Base-by-base conservation (phyloP, 495 filamentous ascomycete species). In the Aspergillus biplanus region DNA sequence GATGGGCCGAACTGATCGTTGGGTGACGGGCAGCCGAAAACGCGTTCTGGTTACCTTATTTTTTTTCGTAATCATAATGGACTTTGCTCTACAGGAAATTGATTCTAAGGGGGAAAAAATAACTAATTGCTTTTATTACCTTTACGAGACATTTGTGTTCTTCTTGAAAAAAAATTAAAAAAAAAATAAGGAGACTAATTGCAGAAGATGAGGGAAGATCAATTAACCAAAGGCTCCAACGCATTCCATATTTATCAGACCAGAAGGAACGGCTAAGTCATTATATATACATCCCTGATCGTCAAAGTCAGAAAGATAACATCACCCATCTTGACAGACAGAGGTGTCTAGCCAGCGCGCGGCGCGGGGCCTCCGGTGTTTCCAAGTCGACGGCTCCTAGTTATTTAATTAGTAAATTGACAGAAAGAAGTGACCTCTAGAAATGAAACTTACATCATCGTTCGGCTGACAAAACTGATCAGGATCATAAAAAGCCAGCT, bases 401-500 rank as follows among this genome's bases (percentile, higher is more conserved):
- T 37, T 27, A 33, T 16, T 4, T 48, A 27, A 46, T 76, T 59
- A 75, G 68, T 32, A 53, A 65, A 33, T 39, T n/a, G 27, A 4
- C 50, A 39, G 34, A 13, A 57, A 53, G 7, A 44, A 52, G 18
- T 33, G n/a, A 27, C 34, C 56, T 37, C 46, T 11, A 21, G 35
- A 7, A 21, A 37, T 33, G 52, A 16, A 56, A 85, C 92, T 88
- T 81, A 97, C 95, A 97, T 97, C 72, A 97, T 81, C 44, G 81
- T 84, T 67, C 93, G 84, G 81, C 89, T 95, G 64, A 93, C 71
- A 67, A 97, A 86, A 62, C 88, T 91, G 65, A 98, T 85, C 37
- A 82, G 72, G 65, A 98, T 84, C 95, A 97, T 88, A 67, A 92
- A 85, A 56, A 79, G 73, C 90, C 90, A 96, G 66, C 80, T 86